phyloP scores from a whole-genome alignment of 2,329 filamentous ascomycete genomes.

The Aspergillus puulaauensis region DNA sequence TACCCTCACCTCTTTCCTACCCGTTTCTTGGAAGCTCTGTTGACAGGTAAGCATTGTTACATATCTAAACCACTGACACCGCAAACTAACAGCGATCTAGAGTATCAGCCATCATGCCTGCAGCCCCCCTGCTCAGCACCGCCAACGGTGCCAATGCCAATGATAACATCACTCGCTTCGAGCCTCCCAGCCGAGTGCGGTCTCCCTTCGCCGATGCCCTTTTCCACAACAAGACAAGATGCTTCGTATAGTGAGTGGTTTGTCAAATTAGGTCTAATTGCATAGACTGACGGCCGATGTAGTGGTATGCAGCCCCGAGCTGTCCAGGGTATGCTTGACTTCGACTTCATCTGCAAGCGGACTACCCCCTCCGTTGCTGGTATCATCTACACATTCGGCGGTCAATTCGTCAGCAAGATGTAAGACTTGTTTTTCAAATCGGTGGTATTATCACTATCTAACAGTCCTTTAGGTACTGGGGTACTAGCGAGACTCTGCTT shows the following conservation, averaged over 20 bases:
- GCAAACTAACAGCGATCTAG: slow-evolving; percentile 13
- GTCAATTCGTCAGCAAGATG: slow-evolving; percentile 99
- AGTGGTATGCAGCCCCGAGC: slow-evolving; percentile 93
- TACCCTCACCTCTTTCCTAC: slow-evolving; percentile 6
- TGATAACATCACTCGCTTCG: slow-evolving; percentile 98
- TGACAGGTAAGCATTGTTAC: slow-evolving; percentile 18
- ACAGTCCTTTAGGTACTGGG: slow-evolving; percentile 72
- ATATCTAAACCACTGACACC: background rate
- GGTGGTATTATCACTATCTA: background rate
- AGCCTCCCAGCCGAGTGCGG: slow-evolving; percentile 85
- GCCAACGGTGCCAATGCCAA: slow-evolving; percentile 69
- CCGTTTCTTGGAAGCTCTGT: slow-evolving; percentile 20
- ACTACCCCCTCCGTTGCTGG: slow-evolving; percentile 92
- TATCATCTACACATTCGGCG: slow-evolving; percentile 99
- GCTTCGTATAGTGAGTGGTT: slow-evolving; percentile 83
- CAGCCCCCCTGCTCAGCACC: slow-evolving; percentile 49
- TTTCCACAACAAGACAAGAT: slow-evolving; percentile 99
- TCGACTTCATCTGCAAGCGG: slow-evolving; percentile 99
- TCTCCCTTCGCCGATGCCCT: slow-evolving; percentile 88
- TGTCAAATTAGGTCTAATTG: background rate
- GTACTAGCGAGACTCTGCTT: slow-evolving; percentile 96
- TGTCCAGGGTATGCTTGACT: slow-evolving; percentile 93
- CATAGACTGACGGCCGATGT: slow-evolving; percentile 16
- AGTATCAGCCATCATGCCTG: slow-evolving; percentile 54
- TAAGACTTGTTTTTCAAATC: slow-evolving; percentile 33